Percentiles rank a stretch among this genome's conserved stretches.
These are phyloP conservation scores for Coniochaeta hoffmannii DNA, from an alignment of 2,329 filamentous ascomycete species.

Conservation along the genomic window DNA sequence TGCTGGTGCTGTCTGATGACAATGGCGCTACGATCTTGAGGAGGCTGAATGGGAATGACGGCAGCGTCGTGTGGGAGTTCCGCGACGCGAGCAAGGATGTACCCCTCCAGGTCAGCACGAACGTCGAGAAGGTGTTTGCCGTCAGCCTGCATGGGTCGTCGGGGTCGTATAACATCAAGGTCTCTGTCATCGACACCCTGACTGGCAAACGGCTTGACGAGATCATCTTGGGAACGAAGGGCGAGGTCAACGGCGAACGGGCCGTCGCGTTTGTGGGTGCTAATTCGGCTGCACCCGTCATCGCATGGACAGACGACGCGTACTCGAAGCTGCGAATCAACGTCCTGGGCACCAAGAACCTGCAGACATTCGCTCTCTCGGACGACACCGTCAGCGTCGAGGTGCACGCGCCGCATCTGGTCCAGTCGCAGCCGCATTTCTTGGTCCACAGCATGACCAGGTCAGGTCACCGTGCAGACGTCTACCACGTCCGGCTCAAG, in stretches of 20 bases:
- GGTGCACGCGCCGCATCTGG: slow-evolving; percentile 66
- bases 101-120: slow-evolving; percentile 67
- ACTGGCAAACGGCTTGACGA: slow-evolving; percentile 69
- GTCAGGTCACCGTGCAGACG: slow-evolving; percentile 69
- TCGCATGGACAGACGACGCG: slow-evolving; percentile 65
- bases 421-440: slow-evolving; percentile 72
- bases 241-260: slow-evolving; percentile 56
- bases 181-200: slow-evolving; percentile 63
- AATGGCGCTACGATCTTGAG: slow-evolving; percentile 54
- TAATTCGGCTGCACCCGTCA: slow-evolving; percentile 66
- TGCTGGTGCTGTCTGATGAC: slow-evolving; percentile 59
- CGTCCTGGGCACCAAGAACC: slow-evolving; percentile 54
- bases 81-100: slow-evolving; percentile 60
- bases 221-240: slow-evolving; percentile 64
- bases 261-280: slow-evolving; percentile 69
- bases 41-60: slow-evolving; percentile 65
- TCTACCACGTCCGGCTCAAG: slow-evolving; percentile 75
- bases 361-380: slow-evolving; percentile 45
- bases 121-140: slow-evolving; percentile 66
- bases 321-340: slow-evolving; percentile 61
- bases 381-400: slow-evolving; percentile 43
- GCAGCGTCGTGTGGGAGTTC: slow-evolving; percentile 72
- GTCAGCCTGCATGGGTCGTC: slow-evolving; percentile 65
- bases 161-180: slow-evolving; percentile 68
- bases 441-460: slow-evolving; percentile 72